Base-by-base conservation (phyloP, 1,284 basidiomycete genomes). In the Apiotrichum veenhuisii region DNA sequence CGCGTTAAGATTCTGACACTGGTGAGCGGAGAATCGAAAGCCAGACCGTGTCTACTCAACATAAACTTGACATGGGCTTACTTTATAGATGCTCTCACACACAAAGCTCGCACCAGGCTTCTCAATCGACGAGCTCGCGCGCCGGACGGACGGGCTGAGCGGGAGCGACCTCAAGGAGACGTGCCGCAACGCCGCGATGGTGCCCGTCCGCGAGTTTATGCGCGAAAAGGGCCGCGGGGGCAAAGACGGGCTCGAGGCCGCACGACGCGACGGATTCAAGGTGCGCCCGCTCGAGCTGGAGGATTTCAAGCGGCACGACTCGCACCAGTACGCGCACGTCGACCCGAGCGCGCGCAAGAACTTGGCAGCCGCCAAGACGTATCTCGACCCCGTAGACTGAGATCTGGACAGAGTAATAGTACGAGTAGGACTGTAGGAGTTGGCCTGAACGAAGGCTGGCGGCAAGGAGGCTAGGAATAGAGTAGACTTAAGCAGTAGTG, bases 121-220 rank as follows among this genome's bases (percentile, higher is more conserved):
- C 72, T 80, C 84, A 1, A 70, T 96, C 36, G 75, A 82, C 14
- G 64, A 77, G 3, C 82, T 99, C 14, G 93, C 92, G 7, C 77
- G 81, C 47, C 81, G 83, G 42, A 87, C 92, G 3, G 84, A 86
- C 37, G 89, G 91, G 1, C 80, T 87, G 33, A 95, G 91, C 8
- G 95, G 95, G 5, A 92, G 89, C 9, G 96, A 98, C 74, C 77
- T 98, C 48, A 87, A 88, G 68, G 96, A 99, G 78, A 80, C 95
- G n/a, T 98, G 95, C 74, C 82, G 96, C 51, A 91, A 86, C 65
- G 91, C 91, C 0, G 90, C 89, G 0, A 94, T 94, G 91, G 82
- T 87, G 0, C 93, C 93, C 1, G 88, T 96, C 30, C 83, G 91
- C 27, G 92, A 96, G 72, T 86, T 87, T 63, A 87, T 95, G 82